These are phyloP conservation scores for Heimioporus retisporus DNA, from an alignment of 1,284 basidiomycete genomes.

Conservation along the genomic window DNA sequence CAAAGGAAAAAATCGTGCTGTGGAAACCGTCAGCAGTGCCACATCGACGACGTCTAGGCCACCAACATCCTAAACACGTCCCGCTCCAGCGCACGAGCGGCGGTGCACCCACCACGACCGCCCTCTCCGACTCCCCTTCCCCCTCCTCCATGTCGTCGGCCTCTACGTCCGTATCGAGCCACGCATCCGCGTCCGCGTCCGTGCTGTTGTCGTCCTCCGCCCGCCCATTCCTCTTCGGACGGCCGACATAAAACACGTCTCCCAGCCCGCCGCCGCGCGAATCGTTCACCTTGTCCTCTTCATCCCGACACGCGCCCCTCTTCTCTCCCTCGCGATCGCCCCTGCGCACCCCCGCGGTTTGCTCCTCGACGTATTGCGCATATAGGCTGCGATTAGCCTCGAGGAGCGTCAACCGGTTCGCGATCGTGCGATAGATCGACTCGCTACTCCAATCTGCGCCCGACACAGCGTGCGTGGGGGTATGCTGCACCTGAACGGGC, in stretches of 20 bases:
- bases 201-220: slow-evolving; percentile 15
- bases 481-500: slow-evolving; percentile 14
- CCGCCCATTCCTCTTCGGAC: not conserved
- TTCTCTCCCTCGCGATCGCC: too few species aligned
- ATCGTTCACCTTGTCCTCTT: slow-evolving; percentile 2
- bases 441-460: slow-evolving; percentile 65
- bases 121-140: slow-evolving; percentile 19
- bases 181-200: slow-evolving; percentile 30
- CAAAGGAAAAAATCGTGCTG: too few species aligned
- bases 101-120: slow-evolving; percentile 13
- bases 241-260: slow-evolving; percentile 25
- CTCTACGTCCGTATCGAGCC: slow-evolving; percentile 42
- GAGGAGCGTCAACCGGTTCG: slow-evolving; percentile 89
- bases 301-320: slow-evolving; percentile 13
- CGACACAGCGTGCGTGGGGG: slow-evolving; percentile 18
- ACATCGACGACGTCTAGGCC: too few species aligned
- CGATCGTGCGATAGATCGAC: slow-evolving; percentile 97
- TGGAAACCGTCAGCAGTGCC: too few species aligned
- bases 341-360: slow-evolving; percentile 77
- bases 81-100: not conserved
- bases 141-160: slow-evolving; percentile 25
- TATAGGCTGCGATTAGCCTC: slow-evolving; percentile 93
- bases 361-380: slow-evolving; percentile 92
- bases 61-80: slow-evolving; percentile 5
- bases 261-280: not conserved